Percentiles rank a stretch among this genome's conserved stretches.
phyloP scores from a whole-genome alignment of 2,329 filamentous ascomycete genomes.

The Ophiocordyceps camponoti-rufipedis region DNA sequence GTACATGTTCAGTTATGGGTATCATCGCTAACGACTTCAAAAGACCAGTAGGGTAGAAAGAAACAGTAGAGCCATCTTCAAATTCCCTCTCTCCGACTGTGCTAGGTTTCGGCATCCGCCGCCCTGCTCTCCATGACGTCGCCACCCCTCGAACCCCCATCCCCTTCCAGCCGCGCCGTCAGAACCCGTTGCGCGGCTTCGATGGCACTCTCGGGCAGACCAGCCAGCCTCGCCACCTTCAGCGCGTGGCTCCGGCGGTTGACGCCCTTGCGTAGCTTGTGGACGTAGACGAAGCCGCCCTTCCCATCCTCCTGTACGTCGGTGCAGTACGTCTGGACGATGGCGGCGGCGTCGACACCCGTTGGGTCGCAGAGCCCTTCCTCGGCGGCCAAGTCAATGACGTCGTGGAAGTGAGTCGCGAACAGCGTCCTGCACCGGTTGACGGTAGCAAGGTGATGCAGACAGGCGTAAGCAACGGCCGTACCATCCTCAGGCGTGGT shows the following conservation, averaged over 20 bases:
- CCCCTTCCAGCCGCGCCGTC: slow-evolving; percentile 3
- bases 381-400: slow-evolving; percentile 57
- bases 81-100: too few species aligned
- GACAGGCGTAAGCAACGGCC: slow-evolving; percentile 74
- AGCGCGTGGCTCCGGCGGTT: slow-evolving; percentile 81
- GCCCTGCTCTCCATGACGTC: not conserved
- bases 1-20: slow-evolving; percentile 9
- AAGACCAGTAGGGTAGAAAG: slow-evolving; percentile 1
- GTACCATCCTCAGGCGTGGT: slow-evolving; percentile 86
- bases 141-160: not conserved
- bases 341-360: slow-evolving; percentile 6
- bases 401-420: slow-evolving; percentile 80
- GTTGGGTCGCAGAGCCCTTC: slow-evolving; percentile 21
- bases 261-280: slow-evolving; percentile 62
- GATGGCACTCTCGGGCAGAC: slow-evolving; percentile 57
- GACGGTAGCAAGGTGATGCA: slow-evolving; percentile 64
- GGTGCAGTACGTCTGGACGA: slow-evolving; percentile 67
- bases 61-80: not conserved
- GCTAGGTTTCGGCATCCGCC: not conserved
- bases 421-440: slow-evolving; percentile 74
- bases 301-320: slow-evolving; percentile 60
- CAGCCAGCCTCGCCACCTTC: slow-evolving; percentile 82
- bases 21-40: slow-evolving; percentile 19
- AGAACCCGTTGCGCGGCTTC: slow-evolving; percentile 45
- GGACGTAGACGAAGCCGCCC: slow-evolving; percentile 68